These are phyloP conservation scores for Hypoxylon sp. DNA, from an alignment of 2,329 filamentous ascomycete genomes.

Conservation along the genomic window DNA sequence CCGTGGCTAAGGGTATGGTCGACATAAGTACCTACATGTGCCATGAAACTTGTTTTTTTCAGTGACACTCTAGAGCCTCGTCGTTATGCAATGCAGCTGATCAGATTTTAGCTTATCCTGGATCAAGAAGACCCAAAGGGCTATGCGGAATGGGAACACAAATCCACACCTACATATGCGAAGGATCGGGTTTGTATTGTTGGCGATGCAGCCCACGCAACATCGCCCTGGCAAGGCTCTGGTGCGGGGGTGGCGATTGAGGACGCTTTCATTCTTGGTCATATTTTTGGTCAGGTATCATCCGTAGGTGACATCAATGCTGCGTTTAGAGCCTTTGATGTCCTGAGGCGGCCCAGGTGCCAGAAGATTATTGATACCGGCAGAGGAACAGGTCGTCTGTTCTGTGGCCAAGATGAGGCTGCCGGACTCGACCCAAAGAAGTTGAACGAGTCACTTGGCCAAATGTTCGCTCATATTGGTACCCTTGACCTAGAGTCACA, in stretches of 20 bases:
- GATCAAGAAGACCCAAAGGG: slow-evolving; percentile 16
- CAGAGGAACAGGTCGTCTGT: slow-evolving; percentile 9
- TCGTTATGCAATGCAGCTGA: background rate
- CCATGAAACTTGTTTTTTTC: background rate
- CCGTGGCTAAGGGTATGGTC: slow-evolving; percentile 8
- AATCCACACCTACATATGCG: slow-evolving; percentile 12
- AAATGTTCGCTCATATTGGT: slow-evolving; percentile 9
- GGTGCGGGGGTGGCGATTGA: slow-evolving; percentile 20
- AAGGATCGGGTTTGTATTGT: slow-evolving; percentile 13
- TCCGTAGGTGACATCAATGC: slow-evolving; percentile 7
- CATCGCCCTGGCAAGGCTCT: slow-evolving; percentile 16
- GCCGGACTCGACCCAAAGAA: slow-evolving; percentile 12
- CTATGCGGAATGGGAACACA: slow-evolving; percentile 27
- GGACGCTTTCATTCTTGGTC: slow-evolving; percentile 17
- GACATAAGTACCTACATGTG: slow-evolving; percentile 4
- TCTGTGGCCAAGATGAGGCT: slow-evolving; percentile 8
- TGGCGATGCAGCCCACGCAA: slow-evolving; percentile 24
- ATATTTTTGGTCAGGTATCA: slow-evolving; percentile 2
- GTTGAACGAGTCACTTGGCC: slow-evolving; percentile 2
- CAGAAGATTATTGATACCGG: slow-evolving; percentile 12
- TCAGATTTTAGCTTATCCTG: slow-evolving; percentile 1
- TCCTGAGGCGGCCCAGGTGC: slow-evolving; percentile 8
- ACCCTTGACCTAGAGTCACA: slow-evolving; percentile 14
- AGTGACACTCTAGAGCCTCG: background rate
- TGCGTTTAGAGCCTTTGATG: slow-evolving; percentile 10